Conservation (phyloP, 2,329 filamentous ascomycete genomes). For the Akanthomyces lecanii region DNA sequence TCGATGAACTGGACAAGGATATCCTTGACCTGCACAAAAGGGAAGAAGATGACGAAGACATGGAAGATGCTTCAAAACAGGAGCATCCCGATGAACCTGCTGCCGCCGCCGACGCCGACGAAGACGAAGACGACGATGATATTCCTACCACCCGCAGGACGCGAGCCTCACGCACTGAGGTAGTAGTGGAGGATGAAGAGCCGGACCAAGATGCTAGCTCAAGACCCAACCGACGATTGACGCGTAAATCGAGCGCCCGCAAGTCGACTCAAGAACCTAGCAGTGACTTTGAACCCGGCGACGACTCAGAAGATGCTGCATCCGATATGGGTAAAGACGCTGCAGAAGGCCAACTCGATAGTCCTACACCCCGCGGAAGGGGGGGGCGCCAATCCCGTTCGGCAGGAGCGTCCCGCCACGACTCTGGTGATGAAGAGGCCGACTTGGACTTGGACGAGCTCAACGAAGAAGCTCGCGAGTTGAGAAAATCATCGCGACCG, state of each 20-base stretch:
- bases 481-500: constrained; percentile 51
- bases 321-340: constrained; percentile 39
- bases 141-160: constrained; percentile 46
- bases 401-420: constrained; percentile 45
- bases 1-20: constrained; percentile 36
- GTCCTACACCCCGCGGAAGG: constrained; percentile 48
- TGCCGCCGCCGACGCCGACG: constrained; percentile 21
- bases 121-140: constrained; percentile 46
- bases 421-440: constrained; percentile 54
- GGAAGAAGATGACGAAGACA: constrained; percentile 28
- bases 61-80: constrained; percentile 25
- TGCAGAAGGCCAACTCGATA: constrained; percentile 43
- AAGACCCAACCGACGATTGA: constrained; percentile 42
- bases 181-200: constrained; percentile 28
- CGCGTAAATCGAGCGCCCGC: constrained; percentile 40
- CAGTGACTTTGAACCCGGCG: constrained; percentile 58
- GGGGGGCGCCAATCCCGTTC: constrained; percentile 38
- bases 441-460: constrained; percentile 61
- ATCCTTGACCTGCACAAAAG: constrained; percentile 29
- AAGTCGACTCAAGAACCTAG: constrained; percentile 50
- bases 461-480: constrained; percentile 61
- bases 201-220: constrained; percentile 28
- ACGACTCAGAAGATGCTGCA: constrained; percentile 53
- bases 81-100: constrained; percentile 23
- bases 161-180: constrained; percentile 33